Base-by-base conservation (phyloP, 495 filamentous ascomycete species). In the Mytilinidion resinicola region DNA sequence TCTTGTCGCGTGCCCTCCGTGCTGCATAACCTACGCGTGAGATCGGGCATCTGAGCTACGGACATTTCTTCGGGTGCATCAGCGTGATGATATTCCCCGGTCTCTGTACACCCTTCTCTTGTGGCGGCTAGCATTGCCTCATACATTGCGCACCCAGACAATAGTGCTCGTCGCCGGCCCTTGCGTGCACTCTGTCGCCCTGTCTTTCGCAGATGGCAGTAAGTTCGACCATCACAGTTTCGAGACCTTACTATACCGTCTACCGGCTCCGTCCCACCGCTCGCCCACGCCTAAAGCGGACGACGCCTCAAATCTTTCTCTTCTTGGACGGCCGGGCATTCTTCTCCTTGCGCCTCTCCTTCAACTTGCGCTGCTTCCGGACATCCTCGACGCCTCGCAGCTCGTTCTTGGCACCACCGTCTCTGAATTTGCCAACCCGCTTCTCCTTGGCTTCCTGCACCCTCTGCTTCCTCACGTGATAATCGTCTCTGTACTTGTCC, bases 401-500 rank as follows among this genome's bases (percentile, higher is more conserved):
- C 78, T 96, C 93, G 63, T 77, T 83, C 79, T 82, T 88, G 15
- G 82, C 83, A 51, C 72, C 74, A 11, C 85, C 84, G 51, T 85
- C 81, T 66, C 75, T 82, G 58, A 87, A 90, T 59, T 82, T 81
- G 35, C 85, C 84, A 36, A 89, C 78, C 15, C 89, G 79, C 75
- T 87, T 88, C 74, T 96, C 87, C 74, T 85, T 87, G 33, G 95
- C 91, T 64, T 90, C 90, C 9, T 81, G 84, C 33, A 89, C 86
- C 72, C 86, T 84, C 85, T 91, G 91, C 84, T 93, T 96, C 78
- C 85, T 83, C 72, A 83, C 83, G 64, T 96, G 80, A 69, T 86
- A 98, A 71, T 98, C 91, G 69, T 89, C 87, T 43, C 93, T 77
- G 65, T 81, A 89, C 71, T 87, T 91, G 76, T 98, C 93, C 8